Conservation (phyloP, 257 asterid species). For the Henckelia pumila region DNA sequence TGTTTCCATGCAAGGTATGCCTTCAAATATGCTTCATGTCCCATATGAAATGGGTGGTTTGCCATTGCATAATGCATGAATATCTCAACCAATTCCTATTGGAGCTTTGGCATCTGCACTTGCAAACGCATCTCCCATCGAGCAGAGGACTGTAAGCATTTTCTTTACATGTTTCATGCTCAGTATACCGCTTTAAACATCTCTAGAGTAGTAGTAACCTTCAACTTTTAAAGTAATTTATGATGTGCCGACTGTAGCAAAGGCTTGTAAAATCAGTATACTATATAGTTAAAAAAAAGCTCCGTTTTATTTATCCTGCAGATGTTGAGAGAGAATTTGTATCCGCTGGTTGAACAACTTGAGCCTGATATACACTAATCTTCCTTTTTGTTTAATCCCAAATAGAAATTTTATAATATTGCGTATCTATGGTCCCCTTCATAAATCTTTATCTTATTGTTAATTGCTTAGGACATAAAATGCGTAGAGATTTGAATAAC, state of each 20-base stretch:
- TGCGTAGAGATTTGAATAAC: too few species aligned
- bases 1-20: conserved; percentile 34
- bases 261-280: background rate
- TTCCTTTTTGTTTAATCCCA: too few species aligned
- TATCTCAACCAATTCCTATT: conserved; percentile 32
- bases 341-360: conserved; percentile 60
- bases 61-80: conserved; percentile 36
- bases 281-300: too few species aligned
- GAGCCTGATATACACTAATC: conserved; percentile 63
- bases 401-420: too few species aligned
- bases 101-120: conserved; percentile 66
- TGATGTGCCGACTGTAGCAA: too few species aligned
- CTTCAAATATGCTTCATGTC: conserved; percentile 37
- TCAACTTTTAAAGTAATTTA: background rate
- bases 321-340: conserved; percentile 65
- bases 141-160: conserved; percentile 58
- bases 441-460: too few species aligned
- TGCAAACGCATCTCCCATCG: conserved; percentile 66
- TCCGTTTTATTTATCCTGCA: conserved; percentile 26
- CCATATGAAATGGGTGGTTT: conserved; percentile 41
- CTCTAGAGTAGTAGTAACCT: background rate
- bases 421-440: too few species aligned
- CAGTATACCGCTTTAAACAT: background rate
- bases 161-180: background rate
- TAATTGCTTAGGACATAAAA: too few species aligned